A percentile compares a stretch with the other conserved stretches of the same genome.
phyloP scores from a whole-genome alignment of 1,284 basidiomycete species.

The Singerocomus rubriflavus region DNA sequence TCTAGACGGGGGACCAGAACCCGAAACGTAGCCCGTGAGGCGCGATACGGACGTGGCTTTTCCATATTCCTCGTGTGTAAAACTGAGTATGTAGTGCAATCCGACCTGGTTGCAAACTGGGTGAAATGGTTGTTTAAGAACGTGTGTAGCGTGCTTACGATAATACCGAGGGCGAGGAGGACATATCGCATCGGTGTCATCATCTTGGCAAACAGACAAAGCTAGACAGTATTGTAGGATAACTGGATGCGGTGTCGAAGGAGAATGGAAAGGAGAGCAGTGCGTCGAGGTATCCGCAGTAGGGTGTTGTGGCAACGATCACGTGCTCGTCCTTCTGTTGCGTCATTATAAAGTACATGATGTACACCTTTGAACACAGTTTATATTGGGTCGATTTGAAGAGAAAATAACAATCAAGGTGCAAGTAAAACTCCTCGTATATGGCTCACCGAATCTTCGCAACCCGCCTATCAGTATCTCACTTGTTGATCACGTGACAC shows the following conservation, averaged over 20 bases:
- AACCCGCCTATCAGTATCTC: too few species aligned
- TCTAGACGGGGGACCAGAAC: conserved; percentile 47
- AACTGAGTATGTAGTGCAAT: conserved; percentile 68
- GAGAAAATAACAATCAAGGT: too few species aligned
- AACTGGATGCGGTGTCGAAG: background rate
- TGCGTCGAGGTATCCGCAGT: conserved; percentile 6
- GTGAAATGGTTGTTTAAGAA: conserved; percentile 6
- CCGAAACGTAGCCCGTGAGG: conserved; percentile 46
- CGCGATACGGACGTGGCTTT: conserved; percentile 58
- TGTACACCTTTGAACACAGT: too few species aligned
- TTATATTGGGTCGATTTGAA: too few species aligned
- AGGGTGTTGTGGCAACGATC: background rate
- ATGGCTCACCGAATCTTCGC: too few species aligned
- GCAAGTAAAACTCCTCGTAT: too few species aligned
- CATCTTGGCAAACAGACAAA: conserved; percentile 46
- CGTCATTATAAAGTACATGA: too few species aligned
- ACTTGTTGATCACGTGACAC: too few species aligned
- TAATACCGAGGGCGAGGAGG: conserved; percentile 59
- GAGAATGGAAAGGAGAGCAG: background rate
- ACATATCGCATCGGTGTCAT: conserved; percentile 77
- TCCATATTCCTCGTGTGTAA: conserved; percentile 69
- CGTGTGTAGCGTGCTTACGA: conserved; percentile 43
- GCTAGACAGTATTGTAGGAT: background rate
- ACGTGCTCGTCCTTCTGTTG: too few species aligned
- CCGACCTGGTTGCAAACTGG: conserved; percentile 46